phyloP scores from a whole-genome alignment of 2,329 filamentous ascomycete genomes.

The Colletotrichum sp. region DNA sequence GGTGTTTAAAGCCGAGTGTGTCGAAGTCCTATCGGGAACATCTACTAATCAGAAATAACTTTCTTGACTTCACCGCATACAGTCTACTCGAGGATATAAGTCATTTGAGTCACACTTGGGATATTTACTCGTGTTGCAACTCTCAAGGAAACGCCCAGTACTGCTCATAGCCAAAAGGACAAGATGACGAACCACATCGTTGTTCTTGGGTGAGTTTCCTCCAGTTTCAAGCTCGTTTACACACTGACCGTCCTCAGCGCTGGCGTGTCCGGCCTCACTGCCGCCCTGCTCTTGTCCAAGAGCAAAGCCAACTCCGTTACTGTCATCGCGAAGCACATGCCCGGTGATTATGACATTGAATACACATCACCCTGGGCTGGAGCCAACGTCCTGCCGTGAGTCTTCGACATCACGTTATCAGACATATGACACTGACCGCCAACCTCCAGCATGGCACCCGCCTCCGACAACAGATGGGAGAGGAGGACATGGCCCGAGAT shows the following conservation, averaged over 20 bases:
- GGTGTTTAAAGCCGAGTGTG: not conserved
- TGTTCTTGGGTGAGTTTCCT: slow-evolving; percentile 38
- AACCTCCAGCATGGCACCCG: slow-evolving; percentile 35
- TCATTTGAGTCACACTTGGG: not conserved
- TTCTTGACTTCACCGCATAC: not conserved
- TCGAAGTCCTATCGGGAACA: not conserved
- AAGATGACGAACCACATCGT: slow-evolving; percentile 59
- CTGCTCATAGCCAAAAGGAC: not conserved
- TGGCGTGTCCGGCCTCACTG: slow-evolving; percentile 57
- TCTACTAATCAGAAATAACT: not conserved
- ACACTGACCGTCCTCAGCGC: slow-evolving; percentile 34
- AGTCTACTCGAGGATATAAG: not conserved
- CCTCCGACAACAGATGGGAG: slow-evolving; percentile 54
- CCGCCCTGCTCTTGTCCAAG: slow-evolving; percentile 53
- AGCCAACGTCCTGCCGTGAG: slow-evolving; percentile 74
- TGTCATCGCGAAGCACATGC: slow-evolving; percentile 75
- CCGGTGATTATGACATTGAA: slow-evolving; percentile 83
- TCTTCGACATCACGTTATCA: slow-evolving; percentile 10
- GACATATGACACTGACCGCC: not conserved
- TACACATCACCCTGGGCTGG: slow-evolving; percentile 85
- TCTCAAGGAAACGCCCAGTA: not conserved
- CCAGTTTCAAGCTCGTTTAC: not conserved
- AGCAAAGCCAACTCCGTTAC: slow-evolving; percentile 45
- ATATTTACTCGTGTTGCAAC: rapidly evolving
- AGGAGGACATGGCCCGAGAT: slow-evolving; percentile 63